Evolutionary conservation across 2,329 filamentous ascomycete species (phyloP), one percentile per base, ranked within the genome.

Genomic region (Fusarium chuoi): DNA sequence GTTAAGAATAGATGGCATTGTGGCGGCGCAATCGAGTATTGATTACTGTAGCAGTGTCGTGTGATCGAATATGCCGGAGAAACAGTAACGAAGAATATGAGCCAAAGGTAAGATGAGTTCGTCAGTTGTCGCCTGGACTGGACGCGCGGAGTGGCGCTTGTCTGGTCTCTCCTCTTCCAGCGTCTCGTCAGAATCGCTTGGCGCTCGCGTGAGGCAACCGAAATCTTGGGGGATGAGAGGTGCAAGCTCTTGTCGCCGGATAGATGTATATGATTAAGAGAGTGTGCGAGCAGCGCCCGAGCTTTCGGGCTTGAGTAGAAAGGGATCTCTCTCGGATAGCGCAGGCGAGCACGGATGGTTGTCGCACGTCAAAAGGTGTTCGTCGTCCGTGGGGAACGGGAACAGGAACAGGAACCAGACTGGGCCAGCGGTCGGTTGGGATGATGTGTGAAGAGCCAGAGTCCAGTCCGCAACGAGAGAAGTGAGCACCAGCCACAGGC

Each of bases 1-100:
- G 81, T 88, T 94, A 65, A 99, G 90, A 75, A 97, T 88, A 46
- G 89, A 89, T 78, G 89, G 88, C 89, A 90, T 90, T 74, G 77
- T 84, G 81, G 62, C 61, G 69, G 59, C 65, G 66, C 55, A 62
- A 60, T 63, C 44, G 51, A 60, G 41, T 58, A 60, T 49, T 20
- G 41, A 24, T 36, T 41, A 44, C 48, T 42, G 28, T 39, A 45
- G 61, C 56, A 45, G 54, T 28, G 57, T 68, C 49, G 58, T 52
- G 48, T 56, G 26, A 24, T 44, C 39, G 44, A 56, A 30, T 70
- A 46, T 59, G 26, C 54, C 39, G 36, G 30, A 46, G 59, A 51
- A 55, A 51, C 48, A 52, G 22, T 28, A 38, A n/a, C 13, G 36
- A 61, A 66, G 56, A 42, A 39, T 66, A 69, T 45, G 55, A 68